Evolutionary conservation across 805 yeast species (phyloP).

Genomic region (Sugiyamaella qingdaonensis): DNA sequence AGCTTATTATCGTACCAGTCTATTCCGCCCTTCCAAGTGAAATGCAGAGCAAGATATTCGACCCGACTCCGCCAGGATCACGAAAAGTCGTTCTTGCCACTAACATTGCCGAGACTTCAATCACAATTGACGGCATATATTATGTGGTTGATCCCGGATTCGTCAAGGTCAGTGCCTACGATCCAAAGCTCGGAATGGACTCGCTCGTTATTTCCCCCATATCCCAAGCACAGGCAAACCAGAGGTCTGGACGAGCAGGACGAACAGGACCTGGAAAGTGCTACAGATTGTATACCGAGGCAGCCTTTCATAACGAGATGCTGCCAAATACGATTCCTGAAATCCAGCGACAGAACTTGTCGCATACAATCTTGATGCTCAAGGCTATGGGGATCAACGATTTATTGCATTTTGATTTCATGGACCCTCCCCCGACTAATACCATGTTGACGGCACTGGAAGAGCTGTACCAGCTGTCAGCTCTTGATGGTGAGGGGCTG

Average conservation of each 20-base stretch:
- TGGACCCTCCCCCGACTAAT: conserved; percentile 82
- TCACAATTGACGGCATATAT: conserved; percentile 93
- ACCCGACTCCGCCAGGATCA: conserved; percentile 72
- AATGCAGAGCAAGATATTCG: conserved; percentile 74
- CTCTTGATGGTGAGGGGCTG: conserved; percentile 72
- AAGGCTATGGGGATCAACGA: conserved; percentile 84
- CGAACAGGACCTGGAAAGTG: conserved; percentile 97
- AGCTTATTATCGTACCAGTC: conserved; percentile 74
- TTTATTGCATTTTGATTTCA: conserved; percentile 74
- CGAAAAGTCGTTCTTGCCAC: conserved; percentile 92
- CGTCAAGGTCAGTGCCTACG: conserved; percentile 86
- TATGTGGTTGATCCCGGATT: conserved; percentile 94
- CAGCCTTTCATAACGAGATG: conserved; percentile 74
- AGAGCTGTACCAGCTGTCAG: conserved; percentile 80
- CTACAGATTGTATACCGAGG: conserved; percentile 79
- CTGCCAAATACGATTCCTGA: conserved; percentile 84
- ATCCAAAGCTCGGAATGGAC: conserved; percentile 85
- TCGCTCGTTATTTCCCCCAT: conserved; percentile 81
- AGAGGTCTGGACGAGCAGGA: conserved; percentile 97
- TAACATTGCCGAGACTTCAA: conserved; percentile 94
- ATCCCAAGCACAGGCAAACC: conserved; percentile 93
- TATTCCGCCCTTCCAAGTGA: conserved; percentile 90
- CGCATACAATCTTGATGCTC: conserved; percentile 69
- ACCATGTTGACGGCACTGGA: conserved; percentile 73
- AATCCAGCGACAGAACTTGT: conserved; percentile 77